Percentiles rank a stretch among this genome's conserved stretches.
Conservation (phyloP, 441 rosid species). For the Omphalea diandra region DNA sequence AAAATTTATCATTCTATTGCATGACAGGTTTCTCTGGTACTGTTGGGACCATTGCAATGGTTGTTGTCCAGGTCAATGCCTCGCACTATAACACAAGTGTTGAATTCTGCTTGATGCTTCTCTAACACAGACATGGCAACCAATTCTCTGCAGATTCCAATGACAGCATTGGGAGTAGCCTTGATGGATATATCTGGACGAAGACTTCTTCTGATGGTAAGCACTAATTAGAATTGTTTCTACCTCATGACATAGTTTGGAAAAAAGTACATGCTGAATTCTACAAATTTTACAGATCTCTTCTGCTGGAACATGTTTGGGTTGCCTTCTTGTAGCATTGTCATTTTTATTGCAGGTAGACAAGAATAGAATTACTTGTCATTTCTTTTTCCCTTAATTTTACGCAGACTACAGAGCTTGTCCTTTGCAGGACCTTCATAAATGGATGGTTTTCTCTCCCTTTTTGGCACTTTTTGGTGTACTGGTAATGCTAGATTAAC, state of each 20-base stretch:
- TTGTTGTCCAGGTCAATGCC: constrained; percentile 54
- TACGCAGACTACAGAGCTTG: not conserved
- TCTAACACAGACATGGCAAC: not conserved
- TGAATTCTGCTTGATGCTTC: constrained; percentile 13
- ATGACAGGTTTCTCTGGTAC: constrained; percentile 61
- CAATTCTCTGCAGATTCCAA: constrained; percentile 59
- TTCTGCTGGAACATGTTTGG: constrained; percentile 71
- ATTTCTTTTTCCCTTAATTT: not conserved
- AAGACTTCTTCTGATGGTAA: constrained; percentile 67
- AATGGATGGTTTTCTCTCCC: constrained; percentile 34
- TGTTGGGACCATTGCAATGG: constrained; percentile 66
- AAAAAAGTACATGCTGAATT: not conserved
- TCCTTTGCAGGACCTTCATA: constrained; percentile 41
- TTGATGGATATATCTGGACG: constrained; percentile 77
- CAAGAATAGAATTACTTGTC: not conserved
- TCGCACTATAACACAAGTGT: not conserved
- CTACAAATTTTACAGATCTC: constrained; percentile 47
- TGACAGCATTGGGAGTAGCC: constrained; percentile 57
- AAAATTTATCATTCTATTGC: constrained; percentile 8
- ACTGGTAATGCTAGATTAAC: constrained; percentile 43
- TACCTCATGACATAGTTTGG: not conserved
- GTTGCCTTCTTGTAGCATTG: constrained; percentile 57
- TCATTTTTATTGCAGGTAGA: constrained; percentile 58
- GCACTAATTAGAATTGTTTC: constrained; percentile 8
- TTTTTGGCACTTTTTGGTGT: constrained; percentile 60